phyloP scores from a whole-genome alignment of 805 yeast genomes.

The Candida multigemmis region DNA sequence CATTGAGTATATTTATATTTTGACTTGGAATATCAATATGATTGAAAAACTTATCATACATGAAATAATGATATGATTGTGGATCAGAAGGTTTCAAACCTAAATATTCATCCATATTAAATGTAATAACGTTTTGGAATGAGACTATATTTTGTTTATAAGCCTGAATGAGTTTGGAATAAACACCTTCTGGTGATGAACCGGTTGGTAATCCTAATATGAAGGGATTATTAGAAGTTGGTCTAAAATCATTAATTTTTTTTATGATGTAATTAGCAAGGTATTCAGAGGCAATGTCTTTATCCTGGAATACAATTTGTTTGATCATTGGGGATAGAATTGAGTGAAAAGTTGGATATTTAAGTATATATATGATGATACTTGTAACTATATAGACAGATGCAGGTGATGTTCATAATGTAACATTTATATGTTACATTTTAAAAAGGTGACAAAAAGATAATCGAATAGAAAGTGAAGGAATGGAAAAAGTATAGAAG shows the following conservation, averaged over 20 bases:
- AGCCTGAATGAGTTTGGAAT: constrained; percentile 34
- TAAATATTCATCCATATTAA: constrained; percentile 56
- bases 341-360: no score
- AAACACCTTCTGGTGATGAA: constrained; percentile 51
- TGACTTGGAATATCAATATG: constrained; percentile 44
- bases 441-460: no score
- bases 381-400: no score
- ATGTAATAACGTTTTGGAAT: constrained; percentile 46
- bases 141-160: constrained; percentile 32
- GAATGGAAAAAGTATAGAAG: no score
- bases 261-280: constrained; percentile 38
- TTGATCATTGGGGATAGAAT: constrained; percentile 14
- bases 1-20: constrained; percentile 47
- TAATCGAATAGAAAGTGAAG: no score
- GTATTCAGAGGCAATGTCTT: constrained; percentile 32
- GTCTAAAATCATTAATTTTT: constrained; percentile 34
- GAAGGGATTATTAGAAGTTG: constrained; percentile 38
- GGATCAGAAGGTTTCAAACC: constrained; percentile 37
- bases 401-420: no score
- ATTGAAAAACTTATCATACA: constrained; percentile 46
- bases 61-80: constrained; percentile 51
- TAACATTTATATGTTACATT: no score
- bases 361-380: no score
- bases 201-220: constrained; percentile 56
- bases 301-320: constrained; percentile 26